phyloP scores from a whole-genome alignment of 1,139 yeast genomes.

The Yamadazyma jaroonii region DNA sequence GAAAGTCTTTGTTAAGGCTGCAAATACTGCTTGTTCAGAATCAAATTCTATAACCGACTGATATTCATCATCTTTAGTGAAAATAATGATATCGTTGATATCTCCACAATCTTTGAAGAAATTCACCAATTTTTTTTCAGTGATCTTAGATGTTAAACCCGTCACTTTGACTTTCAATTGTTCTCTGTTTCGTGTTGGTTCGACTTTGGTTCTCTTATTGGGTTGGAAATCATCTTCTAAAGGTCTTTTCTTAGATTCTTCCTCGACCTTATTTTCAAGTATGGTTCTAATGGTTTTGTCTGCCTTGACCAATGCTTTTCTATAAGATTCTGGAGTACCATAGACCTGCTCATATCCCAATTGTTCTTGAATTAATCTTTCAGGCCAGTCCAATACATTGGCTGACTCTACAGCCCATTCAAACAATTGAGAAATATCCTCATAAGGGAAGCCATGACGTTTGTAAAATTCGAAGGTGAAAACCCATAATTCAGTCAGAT shows the following conservation, averaged over 20 bases:
- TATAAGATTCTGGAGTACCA: slow-evolving; percentile 27
- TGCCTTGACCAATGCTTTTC: slow-evolving; percentile 19
- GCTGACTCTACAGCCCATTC: slow-evolving; percentile 28
- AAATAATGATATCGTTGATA: slow-evolving; percentile 31
- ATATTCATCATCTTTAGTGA: slow-evolving; percentile 15
- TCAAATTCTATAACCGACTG: slow-evolving; percentile 58
- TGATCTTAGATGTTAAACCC: slow-evolving; percentile 28
- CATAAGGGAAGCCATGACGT: slow-evolving; percentile 19
- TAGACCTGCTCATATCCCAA: slow-evolving; percentile 33
- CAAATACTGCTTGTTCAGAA: slow-evolving; percentile 44
- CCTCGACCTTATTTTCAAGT: neutral
- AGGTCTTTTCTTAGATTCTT: neutral
- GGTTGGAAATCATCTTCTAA: neutral
- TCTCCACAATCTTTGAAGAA: slow-evolving; percentile 65
- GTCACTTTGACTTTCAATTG: slow-evolving; percentile 48
- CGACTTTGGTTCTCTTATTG: slow-evolving; percentile 5
- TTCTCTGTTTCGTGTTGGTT: slow-evolving; percentile 52
- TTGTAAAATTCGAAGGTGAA: slow-evolving; percentile 39
- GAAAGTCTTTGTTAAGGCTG: slow-evolving; percentile 60
- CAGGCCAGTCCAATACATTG: slow-evolving; percentile 47
- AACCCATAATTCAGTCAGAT: slow-evolving; percentile 50
- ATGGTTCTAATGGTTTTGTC: slow-evolving; percentile 16
- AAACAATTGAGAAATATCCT: slow-evolving; percentile 24
- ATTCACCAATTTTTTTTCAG: slow-evolving; percentile 30
- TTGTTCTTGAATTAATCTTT: slow-evolving; percentile 47